Base-by-base conservation (phyloP, 2,329 filamentous ascomycete species). In the Elsinoe perseae region DNA sequence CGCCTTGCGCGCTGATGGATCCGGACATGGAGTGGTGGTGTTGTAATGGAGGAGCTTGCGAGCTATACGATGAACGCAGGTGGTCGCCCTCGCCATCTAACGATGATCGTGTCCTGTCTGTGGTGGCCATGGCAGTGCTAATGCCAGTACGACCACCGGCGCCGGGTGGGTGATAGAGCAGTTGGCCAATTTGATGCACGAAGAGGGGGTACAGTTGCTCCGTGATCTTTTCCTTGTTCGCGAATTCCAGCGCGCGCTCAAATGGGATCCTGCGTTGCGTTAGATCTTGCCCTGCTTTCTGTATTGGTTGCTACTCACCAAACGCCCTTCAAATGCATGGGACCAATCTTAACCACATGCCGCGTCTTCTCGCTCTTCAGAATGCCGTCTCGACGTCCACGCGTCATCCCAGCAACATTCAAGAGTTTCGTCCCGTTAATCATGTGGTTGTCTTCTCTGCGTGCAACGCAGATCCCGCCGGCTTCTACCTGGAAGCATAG, bases 161-260 rank as follows among this genome's bases (percentile, higher is more conserved):
- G 68, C 90, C 86, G 38, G 87, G 86, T 0, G 93, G 92, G 69
- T 97, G 92, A 71, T 96, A 97, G 50, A 97, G 80, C 61, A 97
- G 78, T 57, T 89, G 87, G 59, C 89, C 89, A 68, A 97, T 97
- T 73, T 97, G 95, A 73, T 97, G 91, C 36, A 97, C 93, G 70
- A 98, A 98, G 50, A 98, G 78, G 54, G 93, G 93, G 71, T 97
- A 98, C 56, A 97, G 76, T 48, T 91, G 77, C 73, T 97, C 92
- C 0, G 93, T 97, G 61, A 97, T 98, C 75, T 97, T 97, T 73
- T 98, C 93, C 79, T 96, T 97, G 77, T 98, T 98, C 62, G 93
- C 93, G 69, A 98, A 97, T 66, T 97, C 93, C 55, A 98, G 76
- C n/a, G 93, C 93, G 62, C 93, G 86, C 64, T 97, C 93, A 65